Evolutionary conservation across 169 alveolate genomes (phyloP), one percentile per base, ranked within the genome.

Genomic region (Amoebophrya sp.): DNA sequence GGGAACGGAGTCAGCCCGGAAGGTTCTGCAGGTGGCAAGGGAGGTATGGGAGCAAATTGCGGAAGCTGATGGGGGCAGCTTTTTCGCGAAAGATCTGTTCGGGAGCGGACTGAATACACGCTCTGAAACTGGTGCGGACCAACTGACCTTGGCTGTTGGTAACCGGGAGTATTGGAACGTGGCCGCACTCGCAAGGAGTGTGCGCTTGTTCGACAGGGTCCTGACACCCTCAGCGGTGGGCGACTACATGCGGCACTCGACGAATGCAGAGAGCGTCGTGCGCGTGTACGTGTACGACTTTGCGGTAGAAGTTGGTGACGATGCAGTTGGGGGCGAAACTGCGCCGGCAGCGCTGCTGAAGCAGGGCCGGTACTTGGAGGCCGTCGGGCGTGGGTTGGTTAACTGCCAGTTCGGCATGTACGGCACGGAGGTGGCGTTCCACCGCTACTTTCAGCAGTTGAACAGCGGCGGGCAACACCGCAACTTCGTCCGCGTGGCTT

Each of bases 381-480:
- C 34, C 43, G 29, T 18, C 58, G 40, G 0, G 0, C 70, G 70
- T 20, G 39, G 1, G 31, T 50, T 34, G 45, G 10, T 13, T 15
- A 41, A 87, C 69, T 91, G 93, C 89, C 29, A 40, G 20, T 89
- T 89, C 70, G 93, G 93, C 89, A 91, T 91, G 93, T 91, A 91
- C 88, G 93, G 92, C 89, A 91, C 92, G 0, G 93, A 91, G 40
- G 70, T 91, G 89, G 41, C 70, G 31, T 89, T 91, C 42, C 93
- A 89, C 48, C 50, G 90, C 39, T 69, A 43, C 40, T 39, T 89
- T 43, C n/a, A 41, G 15, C 40, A 43, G 58, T 69, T 89, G 7
- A 41, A 88, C 0, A 88, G 41, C 1, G 41, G 93, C 58, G 67
- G 16, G 67, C 67, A 13, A 16, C 67, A 16, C 67, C 16, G 7